Percentiles rank a stretch among this genome's conserved stretches.
phyloP scores from a whole-genome alignment of 1,284 basidiomycete genomes.

The Ustilago loliicola region DNA sequence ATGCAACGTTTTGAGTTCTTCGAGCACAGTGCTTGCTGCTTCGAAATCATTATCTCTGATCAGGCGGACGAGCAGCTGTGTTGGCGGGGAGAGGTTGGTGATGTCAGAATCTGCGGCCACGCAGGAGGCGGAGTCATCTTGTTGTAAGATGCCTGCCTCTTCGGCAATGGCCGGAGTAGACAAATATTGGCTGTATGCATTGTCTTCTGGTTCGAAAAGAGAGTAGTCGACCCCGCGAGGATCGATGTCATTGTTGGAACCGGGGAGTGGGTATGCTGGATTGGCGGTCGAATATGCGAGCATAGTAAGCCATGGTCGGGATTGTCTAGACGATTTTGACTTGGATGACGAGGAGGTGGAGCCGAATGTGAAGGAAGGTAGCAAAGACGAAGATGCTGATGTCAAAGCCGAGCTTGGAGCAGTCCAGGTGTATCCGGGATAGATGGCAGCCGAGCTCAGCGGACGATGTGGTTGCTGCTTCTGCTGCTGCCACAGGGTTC shows the following conservation, averaged over 20 bases:
- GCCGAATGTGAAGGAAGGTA: conserved; percentile 12
- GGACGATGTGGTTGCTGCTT: conserved; percentile 19
- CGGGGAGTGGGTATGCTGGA: conserved; percentile 33
- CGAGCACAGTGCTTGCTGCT: conserved; percentile 36
- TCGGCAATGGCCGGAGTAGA: neutral
- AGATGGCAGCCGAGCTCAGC: conserved; percentile 29
- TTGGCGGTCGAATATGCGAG: conserved; percentile 41
- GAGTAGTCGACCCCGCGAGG: conserved; percentile 60
- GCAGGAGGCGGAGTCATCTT: conserved; percentile 4
- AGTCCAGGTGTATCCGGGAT: conserved; percentile 16
- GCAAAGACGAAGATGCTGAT: conserved; percentile 1
- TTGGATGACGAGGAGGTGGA: conserved; percentile 3
- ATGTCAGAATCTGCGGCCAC: neutral
- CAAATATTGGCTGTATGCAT: conserved; percentile 20
- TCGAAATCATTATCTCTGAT: conserved; percentile 37
- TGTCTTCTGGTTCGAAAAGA: conserved; percentile 56
- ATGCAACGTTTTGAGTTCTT: conserved; percentile 30
- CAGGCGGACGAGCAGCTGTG: conserved; percentile 42
- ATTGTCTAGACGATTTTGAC: neutral
- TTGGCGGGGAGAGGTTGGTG: conserved; percentile 15
- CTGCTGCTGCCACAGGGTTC: conserved; percentile 21
- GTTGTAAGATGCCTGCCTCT: neutral
- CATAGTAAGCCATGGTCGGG: conserved; percentile 11
- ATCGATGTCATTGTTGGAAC: conserved; percentile 61
- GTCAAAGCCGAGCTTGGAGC: conserved; percentile 15